Evolutionary conservation across 2,329 filamentous ascomycete genomes (phyloP), one percentile per base, ranked within the genome.

Genomic region (Bipolaris gigantea): DNA sequence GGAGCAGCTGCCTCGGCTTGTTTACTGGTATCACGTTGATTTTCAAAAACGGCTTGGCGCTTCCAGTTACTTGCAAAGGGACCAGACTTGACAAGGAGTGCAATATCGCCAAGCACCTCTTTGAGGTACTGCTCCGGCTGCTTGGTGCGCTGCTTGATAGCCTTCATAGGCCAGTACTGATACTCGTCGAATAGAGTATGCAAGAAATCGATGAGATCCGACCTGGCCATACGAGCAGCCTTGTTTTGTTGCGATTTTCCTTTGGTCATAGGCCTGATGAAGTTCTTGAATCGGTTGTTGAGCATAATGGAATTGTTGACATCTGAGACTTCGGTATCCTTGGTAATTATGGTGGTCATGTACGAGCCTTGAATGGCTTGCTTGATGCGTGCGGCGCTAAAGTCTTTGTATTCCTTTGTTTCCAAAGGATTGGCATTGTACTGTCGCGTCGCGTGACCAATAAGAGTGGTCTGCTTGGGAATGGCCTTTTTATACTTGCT

Each of bases 61-160:
- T 88, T 88, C 86, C 92, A 97, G 62, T 88, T 87, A 72, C 92
- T 93, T 47, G 90, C 88, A 71, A 95, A 96, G 3, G 86, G 83
- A 23, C 93, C 93, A 42, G 86, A 88, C 74, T 92, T 90, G 71
- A 95, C 87, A 56, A 96, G 77, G 18, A 89, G 85, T 0, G 91
- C 93, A 55, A 97, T 85, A 69, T 91, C 86, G 59, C 92, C 89
- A 62, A 99, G 77, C 0, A 87, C 88, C 71, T 94, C 85, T 50
- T 93, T 91, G 57, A 99, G 84, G 73, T 92, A 97, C n/a, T 89
- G 87, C 72, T 97, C 94, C 1, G 94, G 94, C 76, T 99, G 94
- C 55, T 87, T 84, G 35, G 95, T 84, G 56, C 83, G 80, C 46
- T 85, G 81, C 60, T 91, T 90, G 63, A 99, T 83, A 5, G 89